A percentile compares a stretch with the other conserved stretches of the same genome.
phyloP scores from a whole-genome alignment of 176 grass and related monocot genomes.

The Stipa capillata region DNA sequence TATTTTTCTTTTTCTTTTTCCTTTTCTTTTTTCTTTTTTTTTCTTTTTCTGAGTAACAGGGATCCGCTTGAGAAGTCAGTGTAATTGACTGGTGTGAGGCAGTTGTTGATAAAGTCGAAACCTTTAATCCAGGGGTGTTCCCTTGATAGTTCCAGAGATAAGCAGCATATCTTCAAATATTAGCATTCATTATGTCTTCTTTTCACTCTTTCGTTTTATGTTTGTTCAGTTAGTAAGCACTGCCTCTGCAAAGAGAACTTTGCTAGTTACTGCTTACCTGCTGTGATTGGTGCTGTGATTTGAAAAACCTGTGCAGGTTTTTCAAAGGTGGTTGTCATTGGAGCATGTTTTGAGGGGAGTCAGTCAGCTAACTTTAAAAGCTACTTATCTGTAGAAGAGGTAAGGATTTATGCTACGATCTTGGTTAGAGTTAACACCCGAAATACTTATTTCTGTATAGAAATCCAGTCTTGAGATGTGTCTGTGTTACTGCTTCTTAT shows the following conservation, averaged over 20 bases:
- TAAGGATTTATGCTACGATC: constrained; percentile 8
- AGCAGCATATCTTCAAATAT: constrained; percentile 22
- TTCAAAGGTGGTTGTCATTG: too few species aligned
- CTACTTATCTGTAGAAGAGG: constrained; percentile 19
- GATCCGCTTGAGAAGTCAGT: constrained; percentile 43
- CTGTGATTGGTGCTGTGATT: constrained; percentile 37
- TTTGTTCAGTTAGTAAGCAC: background rate
- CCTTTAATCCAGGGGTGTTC: constrained; percentile 15
- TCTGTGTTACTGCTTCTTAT: background rate
- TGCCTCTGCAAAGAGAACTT: constrained; percentile 1
- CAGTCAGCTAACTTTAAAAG: background rate
- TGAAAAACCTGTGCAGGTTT: constrained; percentile 44
- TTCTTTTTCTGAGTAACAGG: constrained; percentile 55
- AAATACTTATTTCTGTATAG: background rate
- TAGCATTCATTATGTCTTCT: background rate
- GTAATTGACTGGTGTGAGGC: constrained; percentile 38
- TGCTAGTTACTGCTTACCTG: constrained; percentile 17
- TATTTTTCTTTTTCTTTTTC: constrained; percentile 29
- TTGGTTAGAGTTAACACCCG: background rate
- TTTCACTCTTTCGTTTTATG: background rate
- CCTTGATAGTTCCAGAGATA: constrained; percentile 43
- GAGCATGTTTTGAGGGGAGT: background rate
- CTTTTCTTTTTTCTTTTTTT: background rate
- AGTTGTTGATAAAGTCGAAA: constrained; percentile 19
- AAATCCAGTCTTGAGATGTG: background rate